Evolutionary conservation across 805 yeast species (phyloP), one percentile per base, ranked within the genome.

Genomic region (Saccharomycopsis javanensis): DNA sequence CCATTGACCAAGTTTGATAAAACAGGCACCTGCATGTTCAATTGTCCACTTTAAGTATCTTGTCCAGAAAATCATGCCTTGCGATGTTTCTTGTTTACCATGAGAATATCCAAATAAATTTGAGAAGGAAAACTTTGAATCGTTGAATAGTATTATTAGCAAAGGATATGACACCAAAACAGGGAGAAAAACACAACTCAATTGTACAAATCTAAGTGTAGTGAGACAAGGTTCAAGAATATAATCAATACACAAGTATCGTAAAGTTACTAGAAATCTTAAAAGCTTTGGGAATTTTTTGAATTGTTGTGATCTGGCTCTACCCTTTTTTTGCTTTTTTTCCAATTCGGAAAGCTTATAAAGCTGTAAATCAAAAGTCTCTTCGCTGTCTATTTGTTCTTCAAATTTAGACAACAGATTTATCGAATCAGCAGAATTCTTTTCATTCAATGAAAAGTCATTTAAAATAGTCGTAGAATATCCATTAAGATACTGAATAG

Each of bases 1-100:
- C 99, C 99, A 94, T 72, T 94, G 99, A 3, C 98, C 99, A 57
- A 94, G 77, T 69, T 88, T 86, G 57, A 86, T 83, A 67, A 86
- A 94, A 3, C 96, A 85, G 2, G 98, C 96, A 0, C 99, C 99
- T 0, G 96, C 97, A 16, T 74, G 61, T 69, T 92, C 96, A 58
- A 94, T 80, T 0, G 85, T 72, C 67, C 78, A 69, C 53, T 88
- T 76, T 20, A 92, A 71, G 51, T 81, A 70, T 55, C 71, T 70
- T 69, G 79, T 91, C 97, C 97, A 92, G 20, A 81, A 45, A 18
- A 77, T 64, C 1, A 87, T 79, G 0, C 96, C 96, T 2, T 76
- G 66, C 34, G 84, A 75, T 20, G 37, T 72, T 5, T 64, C 61
- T 25, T 63, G 61, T 7, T 50, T 50, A 4, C 65, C 55, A 15